phyloP scores from a whole-genome alignment of 148 eudicot species.

The Spergularia bocconei region DNA sequence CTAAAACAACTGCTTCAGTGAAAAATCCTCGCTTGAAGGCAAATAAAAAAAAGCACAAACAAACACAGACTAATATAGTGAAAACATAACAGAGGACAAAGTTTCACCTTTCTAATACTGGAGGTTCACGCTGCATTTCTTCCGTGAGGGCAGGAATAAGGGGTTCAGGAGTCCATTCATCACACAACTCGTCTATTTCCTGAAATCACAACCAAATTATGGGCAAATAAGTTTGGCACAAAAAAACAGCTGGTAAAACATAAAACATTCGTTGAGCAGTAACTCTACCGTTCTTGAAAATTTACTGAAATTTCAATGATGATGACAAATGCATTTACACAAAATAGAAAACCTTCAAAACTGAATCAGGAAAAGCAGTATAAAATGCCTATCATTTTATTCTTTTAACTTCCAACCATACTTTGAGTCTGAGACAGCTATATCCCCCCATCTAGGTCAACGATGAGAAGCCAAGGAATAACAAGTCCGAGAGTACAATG shows the following conservation, averaged over 20 bases:
- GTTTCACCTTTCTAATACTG: constrained; percentile 73
- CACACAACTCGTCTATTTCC: constrained; percentile 96
- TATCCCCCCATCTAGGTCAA: too few species aligned
- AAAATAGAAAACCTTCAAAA: not conserved
- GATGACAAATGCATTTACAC: not conserved
- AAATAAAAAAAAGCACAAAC: not conserved
- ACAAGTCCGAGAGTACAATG: too few species aligned
- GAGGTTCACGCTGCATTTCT: constrained; percentile 75
- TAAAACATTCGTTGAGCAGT: not conserved
- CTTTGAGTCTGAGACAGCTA: too few species aligned
- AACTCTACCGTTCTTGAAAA: not conserved
- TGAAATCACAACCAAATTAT: constrained; percentile 18
- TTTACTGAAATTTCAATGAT: not conserved
- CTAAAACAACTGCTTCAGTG: too few species aligned
- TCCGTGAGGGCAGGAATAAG: constrained; percentile 75
- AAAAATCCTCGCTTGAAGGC: not conserved
- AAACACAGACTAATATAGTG: not conserved
- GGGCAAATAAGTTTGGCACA: not conserved
- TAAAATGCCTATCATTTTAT: too few species aligned
- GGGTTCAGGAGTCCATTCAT: constrained; percentile 97
- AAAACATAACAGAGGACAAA: not conserved
- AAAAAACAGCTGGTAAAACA: constrained; percentile 7
- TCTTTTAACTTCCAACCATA: too few species aligned
- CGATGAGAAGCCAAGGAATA: too few species aligned
- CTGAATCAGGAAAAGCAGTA: too few species aligned